Evolutionary conservation across 768 basidiomycete genomes (phyloP).

Genomic region (Collybia nuda): DNA sequence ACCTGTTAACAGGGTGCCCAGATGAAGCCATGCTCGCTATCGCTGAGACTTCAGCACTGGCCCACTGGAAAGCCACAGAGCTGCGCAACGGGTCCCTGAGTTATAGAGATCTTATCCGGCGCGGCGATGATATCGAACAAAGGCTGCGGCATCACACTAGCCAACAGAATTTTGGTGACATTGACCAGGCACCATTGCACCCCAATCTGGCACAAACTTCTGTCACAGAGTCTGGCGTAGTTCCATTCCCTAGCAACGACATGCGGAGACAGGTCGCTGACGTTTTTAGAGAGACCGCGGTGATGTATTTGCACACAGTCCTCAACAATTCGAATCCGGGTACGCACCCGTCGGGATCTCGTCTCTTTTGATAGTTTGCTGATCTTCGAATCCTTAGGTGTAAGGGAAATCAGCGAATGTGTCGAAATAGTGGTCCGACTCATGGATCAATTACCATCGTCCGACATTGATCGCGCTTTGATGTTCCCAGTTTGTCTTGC

Average conservation of each 20-base stretch:
- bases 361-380: conserved; percentile 1
- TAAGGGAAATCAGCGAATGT: conserved; percentile 65
- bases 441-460: conserved; percentile 53
- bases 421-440: conserved; percentile 55
- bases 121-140: conserved; percentile 72
- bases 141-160: conserved; percentile 46
- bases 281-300: conserved; percentile 65
- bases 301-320: conserved; percentile 70
- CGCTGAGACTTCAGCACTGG: conserved; percentile 70
- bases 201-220: conserved; percentile 34
- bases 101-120: conserved; percentile 69
- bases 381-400: conserved; percentile 41
- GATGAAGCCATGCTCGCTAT: conserved; percentile 77
- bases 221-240: conserved; percentile 26
- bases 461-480: conserved; percentile 63
- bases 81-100: conserved; percentile 66
- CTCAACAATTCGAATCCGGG: conserved; percentile 70
- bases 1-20: conserved; percentile 72
- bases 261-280: conserved; percentile 46
- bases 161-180: conserved; percentile 29
- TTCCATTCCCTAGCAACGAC: conserved; percentile 39
- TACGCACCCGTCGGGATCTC: conserved; percentile 29
- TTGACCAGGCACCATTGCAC: conserved; percentile 34
- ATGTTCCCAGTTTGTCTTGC: conserved; percentile 75
- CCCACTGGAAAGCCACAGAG: conserved; percentile 73